Evolutionary conservation across 2,329 filamentous ascomycete species (phyloP), one percentile per base, ranked within the genome.

Genomic region (Esteya vermicola): DNA sequence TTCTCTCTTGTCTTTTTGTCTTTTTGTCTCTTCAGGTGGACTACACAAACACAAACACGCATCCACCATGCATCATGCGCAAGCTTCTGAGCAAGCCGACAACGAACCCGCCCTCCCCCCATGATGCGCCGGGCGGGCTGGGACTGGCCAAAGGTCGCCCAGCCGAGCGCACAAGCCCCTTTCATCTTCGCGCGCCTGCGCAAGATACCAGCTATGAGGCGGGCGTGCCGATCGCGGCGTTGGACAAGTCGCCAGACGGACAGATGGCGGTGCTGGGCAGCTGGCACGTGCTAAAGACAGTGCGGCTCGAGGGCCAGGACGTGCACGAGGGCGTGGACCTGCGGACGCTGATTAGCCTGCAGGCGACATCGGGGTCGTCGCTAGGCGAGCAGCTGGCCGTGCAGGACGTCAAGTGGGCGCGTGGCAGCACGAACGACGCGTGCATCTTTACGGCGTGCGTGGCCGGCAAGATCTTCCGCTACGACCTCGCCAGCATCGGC

Each of bases 401-500:
- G 46, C 69, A 70, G 48, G 72, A 77, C 45, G 72, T 75, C 37
- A 75, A 72, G 52, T 75, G 75, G 66, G 62, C 62, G 7, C 60
- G 51, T 1, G 53, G 53, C 19, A 63, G 69, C 23, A 33, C n/a
- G n/a, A n/a, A 19, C 42, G 63, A 67, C 45, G 64, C 65, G 13
- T 68, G 64, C 28, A 65, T 79, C 40, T 74, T 77, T 47, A 79
- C 75, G 0, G 75, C 75, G 3, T 77, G 73, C 51, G 68, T 70
- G 37, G 75, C 70, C 44, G 75, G 75, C 50, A 73, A 74, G 54
- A 76, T 80, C 48, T 78, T 78, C 45, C 63, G 72, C 44, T 80
- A 80, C 50, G 73, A 80, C 52, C 52, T 79, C 16, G 62, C 62
- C 31, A 66, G 68, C 18, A 50, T 72, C 9, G 63, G 66, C 54